Evolutionary conservation across 768 basidiomycete species (phyloP).

Genomic region (Lentinula boryana): DNA sequence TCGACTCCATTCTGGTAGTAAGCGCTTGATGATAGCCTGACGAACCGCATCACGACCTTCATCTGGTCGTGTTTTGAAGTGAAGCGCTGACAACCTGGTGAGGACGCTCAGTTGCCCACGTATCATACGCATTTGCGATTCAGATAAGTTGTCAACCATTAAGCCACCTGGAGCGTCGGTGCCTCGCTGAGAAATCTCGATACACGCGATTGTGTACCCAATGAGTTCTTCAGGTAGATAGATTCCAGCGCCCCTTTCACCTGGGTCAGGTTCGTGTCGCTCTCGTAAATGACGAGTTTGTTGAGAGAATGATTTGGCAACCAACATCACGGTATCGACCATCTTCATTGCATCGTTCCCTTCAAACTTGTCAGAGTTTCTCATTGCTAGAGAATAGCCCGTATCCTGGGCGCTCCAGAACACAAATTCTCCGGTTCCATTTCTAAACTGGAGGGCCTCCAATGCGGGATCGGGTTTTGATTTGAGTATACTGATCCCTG

Average conservation of each 20-base stretch:
- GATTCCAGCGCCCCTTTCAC: slow-evolving; percentile 76
- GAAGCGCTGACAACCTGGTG: slow-evolving; percentile 55
- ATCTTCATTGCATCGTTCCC: slow-evolving; percentile 66
- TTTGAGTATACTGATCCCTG: slow-evolving; percentile 85
- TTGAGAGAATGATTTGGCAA: slow-evolving; percentile 73
- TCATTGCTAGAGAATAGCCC: slow-evolving; percentile 53
- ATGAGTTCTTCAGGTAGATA: slow-evolving; percentile 91
- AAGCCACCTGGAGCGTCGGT: slow-evolving; percentile 38
- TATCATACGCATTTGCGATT: slow-evolving; percentile 71
- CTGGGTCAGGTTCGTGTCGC: slow-evolving; percentile 60
- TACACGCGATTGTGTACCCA: slow-evolving; percentile 77
- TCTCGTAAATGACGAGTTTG: slow-evolving; percentile 83
- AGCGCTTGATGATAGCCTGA: slow-evolving; percentile 83
- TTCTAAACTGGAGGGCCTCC: slow-evolving; percentile 69
- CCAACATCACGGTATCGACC: slow-evolving; percentile 80
- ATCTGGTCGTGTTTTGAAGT: slow-evolving; percentile 66
- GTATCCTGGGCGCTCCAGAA: slow-evolving; percentile 85
- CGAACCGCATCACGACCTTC: slow-evolving; percentile 73
- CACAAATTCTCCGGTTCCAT: slow-evolving; percentile 82
- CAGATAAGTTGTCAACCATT: slow-evolving; percentile 73
- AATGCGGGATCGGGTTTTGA: slow-evolving; percentile 69
- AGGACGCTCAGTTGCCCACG: slow-evolving; percentile 71
- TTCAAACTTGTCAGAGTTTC: slow-evolving; percentile 44
- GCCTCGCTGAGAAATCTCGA: slow-evolving; percentile 81
- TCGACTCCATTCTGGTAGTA: slow-evolving; percentile 89